Conservation (phyloP, 1,139 yeast genomes). For the Pneumocystis canis region DNA sequence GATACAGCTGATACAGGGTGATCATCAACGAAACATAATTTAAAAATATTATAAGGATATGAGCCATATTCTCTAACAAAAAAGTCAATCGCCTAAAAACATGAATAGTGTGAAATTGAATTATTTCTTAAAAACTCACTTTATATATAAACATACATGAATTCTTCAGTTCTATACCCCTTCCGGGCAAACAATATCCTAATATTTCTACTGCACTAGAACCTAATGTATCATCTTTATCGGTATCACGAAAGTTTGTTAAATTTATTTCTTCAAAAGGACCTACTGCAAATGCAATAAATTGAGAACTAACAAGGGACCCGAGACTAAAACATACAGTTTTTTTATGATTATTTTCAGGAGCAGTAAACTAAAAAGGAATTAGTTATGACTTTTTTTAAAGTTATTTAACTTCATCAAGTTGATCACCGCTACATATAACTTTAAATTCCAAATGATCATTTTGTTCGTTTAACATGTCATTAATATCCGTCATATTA, state of each 20-base stretch:
- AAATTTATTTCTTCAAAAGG: conserved; percentile 53
- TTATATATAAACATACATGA: conserved; percentile 61
- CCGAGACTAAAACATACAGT: conserved; percentile 65
- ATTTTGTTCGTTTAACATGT: conserved; percentile 18
- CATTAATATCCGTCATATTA: conserved; percentile 4
- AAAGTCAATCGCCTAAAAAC: conserved; percentile 48
- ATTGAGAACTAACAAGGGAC: conserved; percentile 85
- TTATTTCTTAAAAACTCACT: neutral
- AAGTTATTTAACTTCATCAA: conserved; percentile 19
- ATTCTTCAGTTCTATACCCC: conserved; percentile 46
- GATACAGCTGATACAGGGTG: conserved; percentile 36
- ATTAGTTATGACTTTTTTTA: conserved; percentile 8
- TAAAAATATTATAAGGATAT: conserved; percentile 73
- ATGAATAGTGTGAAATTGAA: neutral
- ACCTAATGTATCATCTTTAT: conserved; percentile 28
- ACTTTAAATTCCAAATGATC: conserved; percentile 50
- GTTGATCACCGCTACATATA: conserved; percentile 50
- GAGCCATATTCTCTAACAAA: conserved; percentile 84
- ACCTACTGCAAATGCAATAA: conserved; percentile 92
- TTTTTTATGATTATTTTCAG: conserved; percentile 55
- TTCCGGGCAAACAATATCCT: conserved; percentile 45
- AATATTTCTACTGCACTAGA: conserved; percentile 32
- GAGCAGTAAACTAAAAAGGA: conserved; percentile 31
- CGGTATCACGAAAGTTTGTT: conserved; percentile 28
- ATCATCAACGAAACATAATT: conserved; percentile 60